Conservation (phyloP, 2,329 filamentous ascomycete species). For the Malbranchea cinnamomea region DNA sequence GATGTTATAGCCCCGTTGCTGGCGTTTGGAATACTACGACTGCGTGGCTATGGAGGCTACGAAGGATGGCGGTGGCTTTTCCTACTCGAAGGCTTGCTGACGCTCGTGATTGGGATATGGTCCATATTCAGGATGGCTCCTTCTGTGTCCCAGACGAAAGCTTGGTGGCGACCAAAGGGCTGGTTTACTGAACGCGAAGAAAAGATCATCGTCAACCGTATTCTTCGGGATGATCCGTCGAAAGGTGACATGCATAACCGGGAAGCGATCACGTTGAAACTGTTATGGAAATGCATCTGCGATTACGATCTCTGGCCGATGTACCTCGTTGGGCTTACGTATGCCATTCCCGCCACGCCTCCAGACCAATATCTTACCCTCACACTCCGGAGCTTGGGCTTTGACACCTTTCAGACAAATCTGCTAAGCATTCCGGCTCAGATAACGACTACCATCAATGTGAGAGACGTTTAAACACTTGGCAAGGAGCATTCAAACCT, state of each 20-base stretch:
- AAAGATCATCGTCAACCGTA: conserved; percentile 46
- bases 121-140: conserved; percentile 43
- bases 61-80: conserved; percentile 35
- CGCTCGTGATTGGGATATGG: conserved; percentile 36
- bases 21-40: conserved; percentile 23
- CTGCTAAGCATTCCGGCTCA: conserved; percentile 17
- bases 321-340: conserved; percentile 19
- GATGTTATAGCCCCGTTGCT: conserved; percentile 22
- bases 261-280: conserved; percentile 17
- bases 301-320: conserved; percentile 27
- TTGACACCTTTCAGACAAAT: conserved; percentile 18
- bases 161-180: conserved; percentile 41
- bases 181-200: conserved; percentile 50
- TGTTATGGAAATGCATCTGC: conserved; percentile 20
- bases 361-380: conserved; percentile 33
- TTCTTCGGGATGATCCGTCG: conserved; percentile 31
- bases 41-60: conserved; percentile 18
- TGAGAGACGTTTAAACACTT: no score
- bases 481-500: no score
- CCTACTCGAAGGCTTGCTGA: conserved; percentile 42
- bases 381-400: conserved; percentile 27
- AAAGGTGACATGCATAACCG: conserved; percentile 24
- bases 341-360: conserved; percentile 23
- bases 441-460: neutral
- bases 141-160: conserved; percentile 36